Conservation (phyloP, 768 basidiomycete genomes). For the Roridomyces roridus region DNA sequence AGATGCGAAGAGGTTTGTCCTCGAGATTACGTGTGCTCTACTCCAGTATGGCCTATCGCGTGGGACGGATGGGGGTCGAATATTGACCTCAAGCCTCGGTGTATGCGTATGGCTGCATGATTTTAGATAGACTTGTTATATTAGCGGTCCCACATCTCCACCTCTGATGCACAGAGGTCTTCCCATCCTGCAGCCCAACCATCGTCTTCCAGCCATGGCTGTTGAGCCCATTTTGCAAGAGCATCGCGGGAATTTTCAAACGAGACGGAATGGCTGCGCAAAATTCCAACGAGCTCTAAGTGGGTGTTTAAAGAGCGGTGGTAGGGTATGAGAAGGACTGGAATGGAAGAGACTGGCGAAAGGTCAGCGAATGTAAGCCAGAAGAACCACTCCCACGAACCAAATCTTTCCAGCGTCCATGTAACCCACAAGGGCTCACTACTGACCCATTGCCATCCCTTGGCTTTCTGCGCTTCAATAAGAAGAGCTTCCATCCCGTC, state of each 20-base stretch:
- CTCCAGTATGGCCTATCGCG: conserved; percentile 27
- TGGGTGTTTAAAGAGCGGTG: conserved; percentile 37
- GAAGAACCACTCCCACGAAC: conserved; percentile 41
- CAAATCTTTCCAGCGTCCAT: conserved; percentile 83
- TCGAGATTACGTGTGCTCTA: conserved; percentile 26
- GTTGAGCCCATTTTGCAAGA: conserved; percentile 71
- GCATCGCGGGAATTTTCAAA: conserved; percentile 73
- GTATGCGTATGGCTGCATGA: conserved; percentile 22
- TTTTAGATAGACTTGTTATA: neutral
- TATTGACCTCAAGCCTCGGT: conserved; percentile 14
- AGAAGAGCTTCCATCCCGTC: conserved; percentile 71
- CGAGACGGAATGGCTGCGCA: conserved; percentile 69
- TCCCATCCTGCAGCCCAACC: conserved; percentile 81
- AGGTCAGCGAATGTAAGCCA: neutral
- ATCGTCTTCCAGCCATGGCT: conserved; percentile 67
- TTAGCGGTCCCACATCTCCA: conserved; percentile 8
- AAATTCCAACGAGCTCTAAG: conserved; percentile 40
- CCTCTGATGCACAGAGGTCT: conserved; percentile 60
- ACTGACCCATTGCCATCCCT: conserved; percentile 75
- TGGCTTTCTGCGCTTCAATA: conserved; percentile 71
- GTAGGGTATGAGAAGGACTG: conserved; percentile 25
- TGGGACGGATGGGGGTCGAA: conserved; percentile 13
- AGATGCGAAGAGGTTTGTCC: conserved; percentile 26
- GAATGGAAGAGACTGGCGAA: conserved; percentile 4
- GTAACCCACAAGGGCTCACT: conserved; percentile 82